Conservation (phyloP, 805 yeast genomes). For the Metschnikowia aberdeeniae region DNA sequence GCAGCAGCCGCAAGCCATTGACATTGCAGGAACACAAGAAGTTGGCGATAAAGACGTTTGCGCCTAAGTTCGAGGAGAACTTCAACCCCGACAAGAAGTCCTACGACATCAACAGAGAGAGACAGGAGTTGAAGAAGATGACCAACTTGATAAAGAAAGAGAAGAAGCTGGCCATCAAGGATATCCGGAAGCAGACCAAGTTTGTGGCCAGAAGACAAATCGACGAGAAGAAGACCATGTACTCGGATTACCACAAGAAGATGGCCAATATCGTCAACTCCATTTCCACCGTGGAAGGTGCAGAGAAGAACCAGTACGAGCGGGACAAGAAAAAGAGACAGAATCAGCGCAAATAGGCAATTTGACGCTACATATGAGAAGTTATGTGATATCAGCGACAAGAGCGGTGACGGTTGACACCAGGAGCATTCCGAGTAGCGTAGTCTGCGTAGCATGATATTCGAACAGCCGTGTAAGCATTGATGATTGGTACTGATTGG, state of each 20-base stretch:
- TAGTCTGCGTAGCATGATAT: no score
- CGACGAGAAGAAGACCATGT: conserved; percentile 67
- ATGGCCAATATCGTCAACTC: conserved; percentile 84
- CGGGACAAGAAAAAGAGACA: conserved; percentile 71
- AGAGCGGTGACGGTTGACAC: no score
- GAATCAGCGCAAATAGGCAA: conserved; percentile 21
- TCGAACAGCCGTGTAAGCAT: no score
- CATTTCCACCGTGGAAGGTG: conserved; percentile 91
- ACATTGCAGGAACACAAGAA: conserved; percentile 80
- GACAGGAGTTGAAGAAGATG: conserved; percentile 81
- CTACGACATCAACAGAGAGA: conserved; percentile 74
- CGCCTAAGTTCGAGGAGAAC: conserved; percentile 93
- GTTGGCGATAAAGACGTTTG: conserved; percentile 74
- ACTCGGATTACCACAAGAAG: conserved; percentile 80
- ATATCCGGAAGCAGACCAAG: conserved; percentile 81
- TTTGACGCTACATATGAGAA: background rate
- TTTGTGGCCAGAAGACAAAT: conserved; percentile 86
- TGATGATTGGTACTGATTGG: no score
- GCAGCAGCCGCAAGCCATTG: conserved; percentile 50
- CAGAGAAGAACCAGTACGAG: conserved; percentile 89
- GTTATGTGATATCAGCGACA: no score
- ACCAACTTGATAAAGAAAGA: conserved; percentile 86
- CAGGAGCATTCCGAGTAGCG: no score
- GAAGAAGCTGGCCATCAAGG: conserved; percentile 81
- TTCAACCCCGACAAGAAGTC: conserved; percentile 94